Base-by-base conservation (phyloP, 768 basidiomycete genomes). In the Hericium coralloides region DNA sequence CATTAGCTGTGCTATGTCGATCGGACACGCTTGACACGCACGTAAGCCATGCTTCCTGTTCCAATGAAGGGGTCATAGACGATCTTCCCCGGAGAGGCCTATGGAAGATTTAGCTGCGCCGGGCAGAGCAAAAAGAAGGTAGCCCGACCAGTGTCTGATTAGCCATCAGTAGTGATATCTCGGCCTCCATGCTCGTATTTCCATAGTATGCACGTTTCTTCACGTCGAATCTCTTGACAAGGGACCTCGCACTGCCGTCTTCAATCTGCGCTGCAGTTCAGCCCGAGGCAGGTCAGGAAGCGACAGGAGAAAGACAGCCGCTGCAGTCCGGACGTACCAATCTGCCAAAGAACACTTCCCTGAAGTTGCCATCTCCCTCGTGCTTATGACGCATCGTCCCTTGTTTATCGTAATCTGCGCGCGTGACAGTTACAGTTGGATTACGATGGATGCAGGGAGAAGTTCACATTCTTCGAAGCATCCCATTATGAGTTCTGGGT, bases 101-200 rank as follows among this genome's bases (percentile, higher is more conserved):
- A 55, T 36, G 23, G 22, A 20, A 14, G 59, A 43, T 50, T 45
- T 10, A 22, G 49, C 47, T 26, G 18, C 55, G 38, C 43, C 14
- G 39, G 38, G 22, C 22, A 38, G 48, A 8, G 48, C 26, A 7
- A 31, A 20, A 17, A 49, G 9, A 55, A 18, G 14, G n/a, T 2
- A 41, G 43, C 23, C 76, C 51, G 60, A 89, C 93, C 70, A 95
- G 73, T 0, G 94, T 85, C 69, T 99, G 97, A 64, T 95, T 95
- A 9, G 95, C 92, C 95, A 98, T 98, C 25, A 98, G 71, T 48
- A 99, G 74, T 1, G 93, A 95, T 50, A 98, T 86, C 68, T 98
- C 94, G 0, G 95, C 84, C 63, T 97, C 95, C 97, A 99, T 99
- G 64, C 90, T 91, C 0, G 97, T 99, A 62, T 95, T 99, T 3